A percentile compares a stretch with the other conserved stretches of the same genome.
These are phyloP conservation scores for Pseudopithomyces maydicus DNA, from an alignment of 2,329 filamentous ascomycete species.

Conservation along the genomic window DNA sequence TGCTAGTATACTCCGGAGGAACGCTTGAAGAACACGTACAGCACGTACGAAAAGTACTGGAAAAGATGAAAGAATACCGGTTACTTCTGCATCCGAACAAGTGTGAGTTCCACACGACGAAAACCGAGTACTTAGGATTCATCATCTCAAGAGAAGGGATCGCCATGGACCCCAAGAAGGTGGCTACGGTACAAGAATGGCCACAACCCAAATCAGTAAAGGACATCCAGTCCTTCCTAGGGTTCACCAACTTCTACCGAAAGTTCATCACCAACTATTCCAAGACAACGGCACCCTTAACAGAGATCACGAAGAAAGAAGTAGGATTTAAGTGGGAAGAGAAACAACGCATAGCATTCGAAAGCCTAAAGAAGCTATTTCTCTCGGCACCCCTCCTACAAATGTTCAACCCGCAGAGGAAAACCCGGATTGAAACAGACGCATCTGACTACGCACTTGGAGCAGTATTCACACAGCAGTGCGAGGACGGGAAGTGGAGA, in stretches of 20 bases:
- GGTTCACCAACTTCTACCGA: neutral
- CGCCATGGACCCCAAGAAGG: neutral
- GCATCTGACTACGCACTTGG: slow-evolving; percentile 1
- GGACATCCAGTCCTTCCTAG: neutral
- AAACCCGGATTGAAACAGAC: neutral
- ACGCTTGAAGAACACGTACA: neutral
- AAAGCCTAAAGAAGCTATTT: too few relatives aligned
- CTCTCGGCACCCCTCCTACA: neutral
- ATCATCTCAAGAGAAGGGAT: neutral
- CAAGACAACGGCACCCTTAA: neutral
- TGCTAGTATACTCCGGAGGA: neutral
- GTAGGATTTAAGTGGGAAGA: neutral
- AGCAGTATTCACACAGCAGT: neutral
- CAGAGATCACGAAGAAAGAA: neutral
- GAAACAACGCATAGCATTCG: neutral
- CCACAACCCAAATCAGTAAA: neutral
- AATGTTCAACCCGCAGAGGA: neutral
- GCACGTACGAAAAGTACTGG: neutral
- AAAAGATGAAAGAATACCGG: neutral
- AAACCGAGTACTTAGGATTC: neutral
- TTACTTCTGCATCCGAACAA: neutral
- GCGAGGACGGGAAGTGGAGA: slow-evolving; percentile 18
- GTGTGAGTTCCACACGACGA: neutral
- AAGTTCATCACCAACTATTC: neutral
- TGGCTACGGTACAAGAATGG: neutral